These are phyloP conservation scores for Pseudoturritis turrita DNA, from an alignment of 345 rosid species.

Conservation along the genomic window DNA sequence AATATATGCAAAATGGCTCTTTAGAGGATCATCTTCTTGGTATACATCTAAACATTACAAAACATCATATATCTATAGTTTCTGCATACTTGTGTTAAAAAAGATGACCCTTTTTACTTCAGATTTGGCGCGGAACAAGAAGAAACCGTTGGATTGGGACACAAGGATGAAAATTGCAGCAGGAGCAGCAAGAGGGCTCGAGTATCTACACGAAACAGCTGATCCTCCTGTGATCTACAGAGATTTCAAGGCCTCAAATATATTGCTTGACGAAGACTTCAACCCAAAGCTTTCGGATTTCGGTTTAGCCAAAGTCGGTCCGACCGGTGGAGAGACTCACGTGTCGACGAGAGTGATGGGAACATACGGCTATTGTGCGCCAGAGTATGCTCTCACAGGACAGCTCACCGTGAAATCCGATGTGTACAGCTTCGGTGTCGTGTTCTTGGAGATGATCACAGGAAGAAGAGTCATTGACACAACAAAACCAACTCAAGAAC, in stretches of 20 bases:
- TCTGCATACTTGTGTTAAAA: background rate
- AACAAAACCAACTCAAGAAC: constrained; percentile 56
- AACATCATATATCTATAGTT: background rate
- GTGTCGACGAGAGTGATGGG: constrained; percentile 92
- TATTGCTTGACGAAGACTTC: constrained; percentile 57
- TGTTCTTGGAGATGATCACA: constrained; percentile 72
- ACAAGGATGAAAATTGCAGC: constrained; percentile 65
- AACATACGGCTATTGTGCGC: constrained; percentile 80
- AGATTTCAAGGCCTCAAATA: constrained; percentile 71
- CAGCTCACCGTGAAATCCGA: constrained; percentile 68
- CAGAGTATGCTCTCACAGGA: constrained; percentile 70
- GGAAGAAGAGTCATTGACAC: constrained; percentile 78
- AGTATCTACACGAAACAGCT: constrained; percentile 71
- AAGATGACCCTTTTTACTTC: background rate
- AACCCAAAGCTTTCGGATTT: constrained; percentile 78
- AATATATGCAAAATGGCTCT: constrained; percentile 66
- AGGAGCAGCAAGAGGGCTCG: constrained; percentile 84
- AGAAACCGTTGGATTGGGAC: constrained; percentile 61
- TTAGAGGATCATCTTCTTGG: constrained; percentile 80
- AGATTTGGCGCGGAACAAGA: constrained; percentile 39
- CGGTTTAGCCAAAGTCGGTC: constrained; percentile 82
- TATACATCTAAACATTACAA: constrained; percentile 21
- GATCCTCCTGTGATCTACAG: constrained; percentile 77
- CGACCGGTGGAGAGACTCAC: constrained; percentile 60
- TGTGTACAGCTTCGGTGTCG: constrained; percentile 84